Evolutionary conservation across 768 basidiomycete species (phyloP), one percentile per base, ranked within the genome.

Genomic region (Sistotremastrum suecicum): DNA sequence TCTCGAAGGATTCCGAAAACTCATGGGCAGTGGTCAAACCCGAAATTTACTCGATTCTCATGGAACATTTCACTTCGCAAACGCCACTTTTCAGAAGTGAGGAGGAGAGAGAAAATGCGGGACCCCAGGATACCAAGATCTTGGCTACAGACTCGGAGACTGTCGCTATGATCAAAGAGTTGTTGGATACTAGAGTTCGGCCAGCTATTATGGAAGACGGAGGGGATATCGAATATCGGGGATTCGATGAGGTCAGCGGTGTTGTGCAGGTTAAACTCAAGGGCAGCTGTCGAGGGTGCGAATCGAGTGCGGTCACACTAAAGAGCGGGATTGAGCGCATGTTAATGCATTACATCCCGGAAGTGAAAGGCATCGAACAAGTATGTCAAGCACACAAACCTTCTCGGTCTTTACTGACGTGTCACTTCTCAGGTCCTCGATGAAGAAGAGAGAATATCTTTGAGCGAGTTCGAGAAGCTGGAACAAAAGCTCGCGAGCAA

Each of bases 201-300:
- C 95, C 95, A 4, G 87, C 91, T 4, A 98, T 99, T 49, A 92
- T 92, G 86, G 95, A 98, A 61, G 94, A 99, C 47, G 95, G 95
- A 0, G 95, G 95, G 2, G 95, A 98, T 60, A 91, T 99, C 47
- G 94, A 98, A 64, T 99, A 86, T 60, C 75, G 82, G 34, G 91
- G 88, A 3, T 94, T 98, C 56, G 88, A 94, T 52, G 77, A 76
- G 20, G 52, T 50, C 3, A 62, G 66, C 28, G 86, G 86, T 0
- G 56, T 85, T 32, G 94, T 99, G 4, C 75, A 75, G 58, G 71
- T 99, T 32, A 94, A 84, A 62, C 70, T 99, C 49, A 98, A 98
- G 69, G 95, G 95, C 31, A 94, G 90, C 58, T 99, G 95, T 63
- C 70, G 95, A 60, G 95, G 95, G 9, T 98, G 95, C 60, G 79